phyloP scores from a whole-genome alignment of 805 yeast genomes.

The Nakazawaea anatomiae region DNA sequence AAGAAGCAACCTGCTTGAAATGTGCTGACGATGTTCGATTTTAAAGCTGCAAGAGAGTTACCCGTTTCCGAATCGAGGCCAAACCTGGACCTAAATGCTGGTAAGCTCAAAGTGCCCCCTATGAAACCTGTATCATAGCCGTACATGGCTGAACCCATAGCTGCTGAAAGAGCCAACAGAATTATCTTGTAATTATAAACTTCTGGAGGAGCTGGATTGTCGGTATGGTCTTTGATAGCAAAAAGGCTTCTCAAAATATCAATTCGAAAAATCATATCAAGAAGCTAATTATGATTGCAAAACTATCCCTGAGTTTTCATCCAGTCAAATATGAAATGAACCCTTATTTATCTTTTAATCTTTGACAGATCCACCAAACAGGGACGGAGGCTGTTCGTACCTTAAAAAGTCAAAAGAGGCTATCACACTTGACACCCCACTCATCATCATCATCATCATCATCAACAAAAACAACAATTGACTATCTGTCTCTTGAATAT shows the following conservation, averaged over 20 bases:
- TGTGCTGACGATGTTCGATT: slow-evolving; percentile 39
- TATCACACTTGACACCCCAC: too few relatives aligned
- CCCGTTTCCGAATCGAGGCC: slow-evolving; percentile 28
- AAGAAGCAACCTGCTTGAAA: slow-evolving; percentile 50
- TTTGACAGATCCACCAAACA: neutral
- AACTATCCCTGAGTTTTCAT: too few relatives aligned
- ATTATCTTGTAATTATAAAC: slow-evolving; percentile 40
- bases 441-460: too few relatives aligned
- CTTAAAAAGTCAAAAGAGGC: too few relatives aligned
- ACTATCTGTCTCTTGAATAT: too few relatives aligned
- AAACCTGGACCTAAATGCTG: slow-evolving; percentile 38
- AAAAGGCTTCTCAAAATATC: neutral
- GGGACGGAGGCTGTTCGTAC: too few relatives aligned
- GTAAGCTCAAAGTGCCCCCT: slow-evolving; percentile 42
- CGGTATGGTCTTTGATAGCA: neutral
- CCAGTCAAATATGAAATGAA: neutral
- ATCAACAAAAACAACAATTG: too few relatives aligned
- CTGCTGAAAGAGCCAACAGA: slow-evolving; percentile 36
- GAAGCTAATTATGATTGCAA: too few relatives aligned
- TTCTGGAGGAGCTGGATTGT: slow-evolving; percentile 28
- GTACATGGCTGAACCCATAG: slow-evolving; percentile 42
- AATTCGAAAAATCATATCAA: too few relatives aligned
- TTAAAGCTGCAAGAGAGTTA: slow-evolving; percentile 24
- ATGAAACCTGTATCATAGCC: slow-evolving; percentile 54
- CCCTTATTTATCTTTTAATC: neutral